Conservation (phyloP, 352 stramenopile genomes). For the Plasmopara viticola region DNA sequence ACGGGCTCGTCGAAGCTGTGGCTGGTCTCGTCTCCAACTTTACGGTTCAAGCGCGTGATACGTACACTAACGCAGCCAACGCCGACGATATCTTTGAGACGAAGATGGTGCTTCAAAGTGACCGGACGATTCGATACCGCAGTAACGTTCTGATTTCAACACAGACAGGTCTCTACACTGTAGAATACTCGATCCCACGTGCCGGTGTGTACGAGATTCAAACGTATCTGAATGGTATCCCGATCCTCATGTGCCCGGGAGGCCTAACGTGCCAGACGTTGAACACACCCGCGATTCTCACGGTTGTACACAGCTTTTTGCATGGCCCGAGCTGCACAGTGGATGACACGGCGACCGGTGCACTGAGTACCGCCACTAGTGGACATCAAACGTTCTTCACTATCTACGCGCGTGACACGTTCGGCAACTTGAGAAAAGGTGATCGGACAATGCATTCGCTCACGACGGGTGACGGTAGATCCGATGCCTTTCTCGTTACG, state of each 20-base stretch:
- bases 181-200: conserved; percentile 91
- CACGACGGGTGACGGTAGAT: conserved; percentile 75
- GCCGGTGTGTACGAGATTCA: conserved; percentile 84
- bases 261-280: conserved; percentile 42
- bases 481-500: conserved; percentile 89
- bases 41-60: conserved; percentile 94
- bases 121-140: conserved; percentile 70
- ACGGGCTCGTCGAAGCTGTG: conserved; percentile 88
- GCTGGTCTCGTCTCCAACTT: conserved; percentile 90
- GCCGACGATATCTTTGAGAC: conserved; percentile 62
- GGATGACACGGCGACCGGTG: conserved; percentile 55
- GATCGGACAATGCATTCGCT: conserved; percentile 61
- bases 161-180: conserved; percentile 80
- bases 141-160: conserved; percentile 57
- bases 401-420: conserved; percentile 88
- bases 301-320: conserved; percentile 86
- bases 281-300: conserved; percentile 52
- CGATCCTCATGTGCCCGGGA: conserved; percentile 87
- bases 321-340: conserved; percentile 86
- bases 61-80: conserved; percentile 81
- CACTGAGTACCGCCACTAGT: conserved; percentile 75
- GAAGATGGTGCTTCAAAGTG: conserved; percentile 62
- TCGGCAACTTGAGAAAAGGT: conserved; percentile 87
- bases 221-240: conserved; percentile 72
- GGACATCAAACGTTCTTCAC: conserved; percentile 80